Base-by-base conservation (phyloP, 2,329 filamentous ascomycete genomes). In the Neopestalotiopsis rosae region DNA sequence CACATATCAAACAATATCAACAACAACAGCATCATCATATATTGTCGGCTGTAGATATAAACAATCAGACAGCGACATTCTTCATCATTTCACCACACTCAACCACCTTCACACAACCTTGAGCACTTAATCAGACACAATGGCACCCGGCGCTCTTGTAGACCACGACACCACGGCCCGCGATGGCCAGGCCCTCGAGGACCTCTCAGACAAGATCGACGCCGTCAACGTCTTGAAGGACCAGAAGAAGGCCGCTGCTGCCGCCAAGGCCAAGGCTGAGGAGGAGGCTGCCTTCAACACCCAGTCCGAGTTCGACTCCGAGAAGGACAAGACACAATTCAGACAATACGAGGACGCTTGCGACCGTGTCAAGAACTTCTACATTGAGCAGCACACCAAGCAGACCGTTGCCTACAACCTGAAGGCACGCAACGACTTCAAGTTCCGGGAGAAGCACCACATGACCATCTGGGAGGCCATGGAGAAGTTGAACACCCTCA, bases 401-500 rank as follows among this genome's bases (percentile, higher is more conserved):
- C 92, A 94, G 81, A 94, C 92, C 62, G 89, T 94, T 0, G 90
- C 92, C 10, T 97, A 95, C 87, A 97, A 97, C 84, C 86, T 97
- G 58, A 89, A 90, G 71, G 93, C 92, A 14, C 92, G 94, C 67
- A 90, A 92, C 74, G 83, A 87, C 67, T 93, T 94, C 83, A 84
- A 90, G 80, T 86, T 86, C 72, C 89, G 92, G 20, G 76, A 76
- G 56, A 83, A 86, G 67, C 89, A 91, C 17, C 87, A 92, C 80
- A 94, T 97, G 92, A 92, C 91, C 71, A 87, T 97, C 79, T 97
- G 94, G 94, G 86, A 97, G 79, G 94, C 94, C 24, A 96, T 97
- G 83, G 93, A 97, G 87, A 95, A 94, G 82, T 91, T 97, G 77
- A 94, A 97, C 87, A 94, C 92, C 0, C 88, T 97, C 66, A 92